These are phyloP conservation scores for Paramecium primaurelia DNA, from an alignment of 73 alveolate species.

Conservation along the genomic window DNA sequence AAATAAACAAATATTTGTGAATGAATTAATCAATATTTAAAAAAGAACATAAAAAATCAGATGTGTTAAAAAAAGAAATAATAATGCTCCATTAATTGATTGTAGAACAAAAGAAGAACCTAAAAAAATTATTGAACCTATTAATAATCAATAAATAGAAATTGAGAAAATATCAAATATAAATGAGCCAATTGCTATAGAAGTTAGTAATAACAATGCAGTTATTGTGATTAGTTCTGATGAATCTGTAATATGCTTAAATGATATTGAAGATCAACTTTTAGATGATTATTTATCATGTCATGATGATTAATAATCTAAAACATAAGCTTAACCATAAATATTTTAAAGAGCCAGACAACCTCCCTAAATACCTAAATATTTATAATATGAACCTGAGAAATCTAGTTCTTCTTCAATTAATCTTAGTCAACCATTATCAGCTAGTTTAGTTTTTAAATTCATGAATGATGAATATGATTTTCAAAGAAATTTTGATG, in stretches of 20 bases:
- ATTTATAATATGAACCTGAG: neutral
- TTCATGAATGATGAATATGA: neutral
- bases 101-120: neutral
- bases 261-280: neutral
- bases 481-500: neutral
- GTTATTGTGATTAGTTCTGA: neutral
- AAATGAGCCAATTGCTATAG: neutral
- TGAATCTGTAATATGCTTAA: neutral
- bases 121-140: neutral
- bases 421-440: neutral
- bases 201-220: neutral
- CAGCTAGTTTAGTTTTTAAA: neutral
- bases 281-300: neutral
- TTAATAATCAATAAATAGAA: neutral
- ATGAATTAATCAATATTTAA: neutral
- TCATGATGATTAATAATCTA: neutral
- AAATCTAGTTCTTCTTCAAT: neutral
- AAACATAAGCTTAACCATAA: neutral
- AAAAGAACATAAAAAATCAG: neutral
- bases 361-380: neutral
- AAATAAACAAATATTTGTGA: neutral
- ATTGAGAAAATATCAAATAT: neutral
- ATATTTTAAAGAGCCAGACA: neutral
- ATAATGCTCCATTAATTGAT: conserved; percentile 5
- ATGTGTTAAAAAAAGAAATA: neutral